A percentile compares a stretch with the other conserved stretches of the same genome.
These are phyloP conservation scores for Pleurotus pulmonarius DNA, from an alignment of 768 basidiomycete genomes.

Conservation along the genomic window DNA sequence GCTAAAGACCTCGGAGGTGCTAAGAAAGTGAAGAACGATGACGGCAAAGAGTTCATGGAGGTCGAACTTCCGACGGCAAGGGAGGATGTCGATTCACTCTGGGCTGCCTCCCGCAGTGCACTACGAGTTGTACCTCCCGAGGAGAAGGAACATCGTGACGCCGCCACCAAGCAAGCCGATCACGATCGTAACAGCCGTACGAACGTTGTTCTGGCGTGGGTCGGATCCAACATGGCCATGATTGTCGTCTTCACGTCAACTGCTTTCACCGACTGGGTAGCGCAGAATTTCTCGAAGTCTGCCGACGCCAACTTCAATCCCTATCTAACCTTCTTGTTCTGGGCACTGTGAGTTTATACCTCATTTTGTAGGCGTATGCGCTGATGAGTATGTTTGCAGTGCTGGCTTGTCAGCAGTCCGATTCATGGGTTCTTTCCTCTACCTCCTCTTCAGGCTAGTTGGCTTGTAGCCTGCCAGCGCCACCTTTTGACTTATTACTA, in stretches of 20 bases:
- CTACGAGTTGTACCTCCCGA: slow-evolving; percentile 67
- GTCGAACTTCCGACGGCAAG: slow-evolving; percentile 77
- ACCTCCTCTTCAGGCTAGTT: slow-evolving; percentile 72
- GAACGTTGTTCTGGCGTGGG: slow-evolving; percentile 81
- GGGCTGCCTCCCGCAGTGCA: slow-evolving; percentile 71
- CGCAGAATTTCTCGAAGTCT: slow-evolving; percentile 45
- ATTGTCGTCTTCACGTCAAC: slow-evolving; percentile 73
- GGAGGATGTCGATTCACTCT: slow-evolving; percentile 87
- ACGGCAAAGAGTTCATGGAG: slow-evolving; percentile 85
- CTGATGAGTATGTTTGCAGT: slow-evolving; percentile 27
- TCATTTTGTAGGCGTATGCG: neutral
- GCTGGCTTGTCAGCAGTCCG: slow-evolving; percentile 80
- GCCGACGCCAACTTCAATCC: slow-evolving; percentile 73
- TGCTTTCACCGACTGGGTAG: slow-evolving; percentile 74
- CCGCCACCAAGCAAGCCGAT: slow-evolving; percentile 87
- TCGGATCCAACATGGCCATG: slow-evolving; percentile 83
- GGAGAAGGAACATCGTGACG: slow-evolving; percentile 78
- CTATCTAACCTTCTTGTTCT: slow-evolving; percentile 85
- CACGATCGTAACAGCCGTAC: slow-evolving; percentile 81
- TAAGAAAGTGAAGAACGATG: slow-evolving; percentile 81
- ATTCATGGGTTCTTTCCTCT: slow-evolving; percentile 75
- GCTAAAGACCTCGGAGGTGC: slow-evolving; percentile 87
- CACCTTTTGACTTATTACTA: neutral
- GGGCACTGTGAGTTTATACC: slow-evolving; percentile 34
- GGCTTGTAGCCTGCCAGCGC: slow-evolving; percentile 40